Evolutionary conservation across 768 basidiomycete species (phyloP).

Genomic region (Lactifluus volemus): DNA sequence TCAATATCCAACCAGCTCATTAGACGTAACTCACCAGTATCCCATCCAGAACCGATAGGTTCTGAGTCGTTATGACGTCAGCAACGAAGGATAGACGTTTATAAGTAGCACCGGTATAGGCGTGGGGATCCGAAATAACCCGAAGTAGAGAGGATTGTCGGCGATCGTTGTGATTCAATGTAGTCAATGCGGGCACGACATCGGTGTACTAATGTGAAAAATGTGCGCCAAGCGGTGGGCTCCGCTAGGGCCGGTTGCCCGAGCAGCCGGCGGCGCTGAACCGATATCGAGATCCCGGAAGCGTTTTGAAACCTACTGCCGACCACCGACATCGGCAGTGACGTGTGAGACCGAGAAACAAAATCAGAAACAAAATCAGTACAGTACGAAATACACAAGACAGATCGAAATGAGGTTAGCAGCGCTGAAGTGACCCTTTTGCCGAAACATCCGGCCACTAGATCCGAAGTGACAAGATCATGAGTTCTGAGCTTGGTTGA

Average conservation of each 20-base stretch:
- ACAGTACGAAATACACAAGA: not conserved
- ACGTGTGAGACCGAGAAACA: not conserved
- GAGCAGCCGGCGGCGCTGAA: not conserved
- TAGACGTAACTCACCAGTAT: not conserved
- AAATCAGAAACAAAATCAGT: not conserved
- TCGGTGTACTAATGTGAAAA: not conserved
- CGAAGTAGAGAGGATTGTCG: not conserved
- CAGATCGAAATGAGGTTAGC: not conserved
- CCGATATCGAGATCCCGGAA: constrained; percentile 1
- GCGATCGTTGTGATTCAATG: not conserved
- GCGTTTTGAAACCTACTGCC: not conserved
- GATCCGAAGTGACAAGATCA: not conserved
- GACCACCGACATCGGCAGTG: not conserved
- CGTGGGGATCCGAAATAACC: not conserved
- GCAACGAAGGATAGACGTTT: not conserved
- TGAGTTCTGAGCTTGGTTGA: constrained; percentile 4
- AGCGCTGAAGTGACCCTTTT: not conserved
- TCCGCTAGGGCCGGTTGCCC: not conserved
- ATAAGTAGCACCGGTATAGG: not conserved
- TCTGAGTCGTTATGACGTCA: not conserved
- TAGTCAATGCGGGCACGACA: not conserved
- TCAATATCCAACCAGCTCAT: not conserved
- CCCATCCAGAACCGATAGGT: not conserved
- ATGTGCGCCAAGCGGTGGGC: not conserved
- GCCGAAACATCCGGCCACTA: not conserved